Evolutionary conservation across 2,329 filamentous ascomycete species (phyloP).

Genomic region (Aspergillus ochraceus): DNA sequence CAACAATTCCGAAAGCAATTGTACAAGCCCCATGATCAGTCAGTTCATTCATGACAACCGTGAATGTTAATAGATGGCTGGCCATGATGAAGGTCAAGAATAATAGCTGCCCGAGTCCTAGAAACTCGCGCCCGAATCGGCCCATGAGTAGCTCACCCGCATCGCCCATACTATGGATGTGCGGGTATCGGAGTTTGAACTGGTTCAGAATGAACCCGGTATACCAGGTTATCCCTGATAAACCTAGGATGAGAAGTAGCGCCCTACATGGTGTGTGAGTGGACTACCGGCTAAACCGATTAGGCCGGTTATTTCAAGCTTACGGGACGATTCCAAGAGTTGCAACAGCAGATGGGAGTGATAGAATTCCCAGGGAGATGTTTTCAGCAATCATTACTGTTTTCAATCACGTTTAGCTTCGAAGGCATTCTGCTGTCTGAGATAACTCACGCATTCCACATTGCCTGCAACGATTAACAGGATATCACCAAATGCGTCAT

Average conservation of each 20-base stretch:
- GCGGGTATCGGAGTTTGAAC: conserved; percentile 57
- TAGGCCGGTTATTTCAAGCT: conserved; percentile 14
- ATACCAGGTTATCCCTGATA: conserved; percentile 58
- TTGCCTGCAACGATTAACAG: conserved; percentile 28
- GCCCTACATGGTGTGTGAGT: conserved; percentile 34
- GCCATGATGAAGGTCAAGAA: conserved; percentile 68
- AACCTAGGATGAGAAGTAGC: conserved; percentile 52
- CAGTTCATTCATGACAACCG: conserved; percentile 65
- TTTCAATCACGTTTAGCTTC: conserved; percentile 6
- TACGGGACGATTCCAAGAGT: conserved; percentile 57
- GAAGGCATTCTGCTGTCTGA: neutral
- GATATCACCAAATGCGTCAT: neutral
- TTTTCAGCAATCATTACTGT: conserved; percentile 60
- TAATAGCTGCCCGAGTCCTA: conserved; percentile 61
- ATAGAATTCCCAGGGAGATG: conserved; percentile 58
- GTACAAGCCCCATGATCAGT: conserved; percentile 63
- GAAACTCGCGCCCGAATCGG: conserved; percentile 59
- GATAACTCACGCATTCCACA: conserved; percentile 35
- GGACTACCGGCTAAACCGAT: neutral
- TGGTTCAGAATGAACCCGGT: conserved; percentile 61
- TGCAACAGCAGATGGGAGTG: conserved; percentile 55
- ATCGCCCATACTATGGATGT: conserved; percentile 67
- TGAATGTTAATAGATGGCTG: conserved; percentile 70
- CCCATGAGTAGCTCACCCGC: conserved; percentile 65
- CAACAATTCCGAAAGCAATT: conserved; percentile 62